Evolutionary conservation across 805 yeast genomes (phyloP).

Genomic region (Wickerhamomyces strasburgensis): DNA sequence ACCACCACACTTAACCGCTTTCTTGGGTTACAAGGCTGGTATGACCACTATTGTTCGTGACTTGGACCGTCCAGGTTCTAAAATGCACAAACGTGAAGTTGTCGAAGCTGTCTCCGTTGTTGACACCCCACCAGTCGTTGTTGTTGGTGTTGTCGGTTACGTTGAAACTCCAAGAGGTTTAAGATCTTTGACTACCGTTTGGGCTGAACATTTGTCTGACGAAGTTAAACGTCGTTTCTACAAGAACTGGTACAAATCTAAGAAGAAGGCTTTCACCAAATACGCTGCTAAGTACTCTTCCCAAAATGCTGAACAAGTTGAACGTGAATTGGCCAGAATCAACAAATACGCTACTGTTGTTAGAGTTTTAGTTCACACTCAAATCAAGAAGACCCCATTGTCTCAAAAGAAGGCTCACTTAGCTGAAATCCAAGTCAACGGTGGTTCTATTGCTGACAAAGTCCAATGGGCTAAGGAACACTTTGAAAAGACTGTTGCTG

Average conservation of each 20-base stretch:
- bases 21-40: constrained; percentile 99
- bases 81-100: constrained; percentile 99
- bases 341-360: constrained; percentile 97
- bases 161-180: constrained; percentile 99
- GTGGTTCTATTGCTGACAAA: constrained; percentile 97
- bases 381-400: constrained; percentile 98
- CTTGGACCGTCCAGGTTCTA: constrained; percentile 99
- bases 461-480: constrained; percentile 98
- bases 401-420: constrained; percentile 99
- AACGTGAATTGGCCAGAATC: constrained; percentile 97
- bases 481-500: constrained; percentile 97
- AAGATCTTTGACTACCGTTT: constrained; percentile 98
- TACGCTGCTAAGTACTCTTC: constrained; percentile 97
- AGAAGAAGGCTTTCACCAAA: constrained; percentile 99
- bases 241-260: constrained; percentile 99
- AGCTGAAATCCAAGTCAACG: constrained; percentile 99
- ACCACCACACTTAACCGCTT: constrained; percentile 98
- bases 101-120: constrained; percentile 99
- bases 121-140: constrained; percentile 98
- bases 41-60: constrained; percentile 99
- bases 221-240: constrained; percentile 99
- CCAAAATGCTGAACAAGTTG: constrained; percentile 80
- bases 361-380: constrained; percentile 99
- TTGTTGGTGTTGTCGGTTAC: constrained; percentile 99
- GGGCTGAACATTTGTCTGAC: constrained; percentile 99